Evolutionary conservation across 108 stramenopile species (phyloP), one percentile per base, ranked within the genome.

Genomic region (Bacterosira constricta): DNA sequence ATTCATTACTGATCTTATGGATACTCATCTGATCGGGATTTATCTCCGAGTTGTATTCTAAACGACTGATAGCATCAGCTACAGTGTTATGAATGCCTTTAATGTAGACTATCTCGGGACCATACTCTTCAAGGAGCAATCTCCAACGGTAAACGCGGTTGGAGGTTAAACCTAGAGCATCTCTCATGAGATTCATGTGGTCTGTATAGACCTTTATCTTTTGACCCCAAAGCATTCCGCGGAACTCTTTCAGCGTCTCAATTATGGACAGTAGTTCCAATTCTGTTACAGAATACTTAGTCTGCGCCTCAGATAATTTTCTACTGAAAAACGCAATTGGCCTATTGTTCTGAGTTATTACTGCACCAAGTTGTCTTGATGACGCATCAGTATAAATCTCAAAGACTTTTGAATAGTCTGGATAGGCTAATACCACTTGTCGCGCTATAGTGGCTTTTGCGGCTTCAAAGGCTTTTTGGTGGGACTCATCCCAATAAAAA

Each of bases 201-300:
- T 72, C 61, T 1, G 71, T 72, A 8, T 39, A 72, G 13, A 72
- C 51, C 11, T 38, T 41, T 1, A 73, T 2, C 26, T 47, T 30
- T 85, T n/a, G 76, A 12, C 83, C 86, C 30, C 77, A 71, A 7
- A 83, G 68, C 46, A 83, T 81, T 0, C 49, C 63, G 38, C 56
- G 38, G 63, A 63, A 80, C 66, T 82, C 86, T 56, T 82, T 84
- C 5, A 87, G 31, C 3, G 71, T 69, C 77, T 87, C 86, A 13
- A 83, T 69, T 15, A 83, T 80, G 23, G 72, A 54, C 5, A 87
- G 47, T 0, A 87, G 45, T 76, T 87, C 83, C 17, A 62, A 50
- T 60, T 87, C 79, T 3, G 71, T 66, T 9, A 65, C 53, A 23
- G 67, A 66, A 31, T 83, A 83, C 13, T 55, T 69, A 10, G 13